phyloP scores from a whole-genome alignment of 129 eudicot species.

The carrot (Daucus carota) region DNA sequence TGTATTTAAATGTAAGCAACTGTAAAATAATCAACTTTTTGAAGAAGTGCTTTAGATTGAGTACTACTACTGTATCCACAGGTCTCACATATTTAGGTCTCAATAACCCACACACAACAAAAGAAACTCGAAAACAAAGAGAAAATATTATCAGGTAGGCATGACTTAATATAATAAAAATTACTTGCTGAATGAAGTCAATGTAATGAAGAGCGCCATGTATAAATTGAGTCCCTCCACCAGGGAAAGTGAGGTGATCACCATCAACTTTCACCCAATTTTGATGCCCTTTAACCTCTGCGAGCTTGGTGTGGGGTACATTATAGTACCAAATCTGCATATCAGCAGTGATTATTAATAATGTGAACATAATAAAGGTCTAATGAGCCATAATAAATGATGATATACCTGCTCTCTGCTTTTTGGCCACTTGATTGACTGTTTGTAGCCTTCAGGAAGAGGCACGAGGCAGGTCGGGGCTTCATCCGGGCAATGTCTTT shows the following conservation, averaged over 20 bases:
- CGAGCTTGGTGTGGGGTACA: constrained; percentile 36
- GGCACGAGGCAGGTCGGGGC: constrained; percentile 48
- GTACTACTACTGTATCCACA: not conserved
- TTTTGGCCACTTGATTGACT: constrained; percentile 43
- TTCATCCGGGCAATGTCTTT: constrained; percentile 44
- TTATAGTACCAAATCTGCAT: constrained; percentile 48
- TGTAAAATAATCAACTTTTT: not conserved
- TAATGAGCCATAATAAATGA: not conserved
- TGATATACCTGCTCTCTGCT: constrained; percentile 45
- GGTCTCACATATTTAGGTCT: not conserved
- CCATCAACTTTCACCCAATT: constrained; percentile 41
- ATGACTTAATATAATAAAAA: constrained; percentile 7
- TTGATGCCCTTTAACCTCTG: constrained; percentile 40
- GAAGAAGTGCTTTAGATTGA: not conserved
- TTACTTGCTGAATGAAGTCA: constrained; percentile 47
- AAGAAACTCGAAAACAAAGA: not conserved
- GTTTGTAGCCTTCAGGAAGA: constrained; percentile 37
- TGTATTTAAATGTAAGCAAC: not conserved
- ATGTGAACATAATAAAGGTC: constrained; percentile 1
- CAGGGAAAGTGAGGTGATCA: constrained; percentile 45
- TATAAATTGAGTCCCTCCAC: constrained; percentile 32
- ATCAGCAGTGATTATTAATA: not conserved
- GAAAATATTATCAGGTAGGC: not conserved
- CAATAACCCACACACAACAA: not conserved
- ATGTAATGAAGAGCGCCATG: constrained; percentile 45